Evolutionary conservation across 805 yeast genomes (phyloP).

Genomic region (Yamadazyma ubonensis): DNA sequence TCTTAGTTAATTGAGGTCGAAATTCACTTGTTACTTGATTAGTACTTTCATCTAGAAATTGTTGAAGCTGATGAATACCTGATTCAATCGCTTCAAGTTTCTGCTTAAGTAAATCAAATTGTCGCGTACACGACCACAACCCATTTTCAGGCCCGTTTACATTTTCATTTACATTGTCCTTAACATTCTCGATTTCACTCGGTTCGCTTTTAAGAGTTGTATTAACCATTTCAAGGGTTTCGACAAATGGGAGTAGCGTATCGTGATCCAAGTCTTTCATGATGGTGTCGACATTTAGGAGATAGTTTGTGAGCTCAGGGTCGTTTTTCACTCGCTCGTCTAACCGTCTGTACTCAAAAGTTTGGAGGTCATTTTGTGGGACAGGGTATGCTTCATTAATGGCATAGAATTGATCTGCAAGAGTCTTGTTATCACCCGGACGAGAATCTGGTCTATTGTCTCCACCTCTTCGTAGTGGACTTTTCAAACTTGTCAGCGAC

Average conservation of each 20-base stretch:
- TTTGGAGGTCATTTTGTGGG: conserved; percentile 8
- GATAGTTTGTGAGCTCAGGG: conserved; percentile 24
- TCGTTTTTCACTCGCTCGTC: conserved; percentile 12
- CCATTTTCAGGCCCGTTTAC: neutral
- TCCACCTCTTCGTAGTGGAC: conserved; percentile 4
- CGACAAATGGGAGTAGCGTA: conserved; percentile 8
- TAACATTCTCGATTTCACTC: too few relatives aligned
- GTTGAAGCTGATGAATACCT: conserved; percentile 20
- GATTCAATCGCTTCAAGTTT: conserved; percentile 20
- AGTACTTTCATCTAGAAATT: conserved; percentile 19
- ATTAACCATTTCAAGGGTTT: conserved; percentile 12
- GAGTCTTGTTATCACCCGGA: conserved; percentile 32
- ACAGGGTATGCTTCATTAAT: conserved; percentile 16
- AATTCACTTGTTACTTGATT: conserved; percentile 20
- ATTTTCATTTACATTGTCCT: too few relatives aligned
- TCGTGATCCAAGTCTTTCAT: conserved; percentile 11
- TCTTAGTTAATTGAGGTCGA: conserved; percentile 26
- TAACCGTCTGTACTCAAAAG: conserved; percentile 7
- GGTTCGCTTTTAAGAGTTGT: neutral
- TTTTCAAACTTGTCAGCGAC: conserved; percentile 9
- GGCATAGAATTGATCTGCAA: conserved; percentile 39
- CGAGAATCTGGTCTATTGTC: too few relatives aligned
- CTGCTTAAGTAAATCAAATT: conserved; percentile 17
- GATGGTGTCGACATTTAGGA: conserved; percentile 27
- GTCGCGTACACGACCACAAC: neutral